These are phyloP conservation scores for Phoma sp. DNA, from an alignment of 2,329 filamentous ascomycete species.

Conservation along the genomic window DNA sequence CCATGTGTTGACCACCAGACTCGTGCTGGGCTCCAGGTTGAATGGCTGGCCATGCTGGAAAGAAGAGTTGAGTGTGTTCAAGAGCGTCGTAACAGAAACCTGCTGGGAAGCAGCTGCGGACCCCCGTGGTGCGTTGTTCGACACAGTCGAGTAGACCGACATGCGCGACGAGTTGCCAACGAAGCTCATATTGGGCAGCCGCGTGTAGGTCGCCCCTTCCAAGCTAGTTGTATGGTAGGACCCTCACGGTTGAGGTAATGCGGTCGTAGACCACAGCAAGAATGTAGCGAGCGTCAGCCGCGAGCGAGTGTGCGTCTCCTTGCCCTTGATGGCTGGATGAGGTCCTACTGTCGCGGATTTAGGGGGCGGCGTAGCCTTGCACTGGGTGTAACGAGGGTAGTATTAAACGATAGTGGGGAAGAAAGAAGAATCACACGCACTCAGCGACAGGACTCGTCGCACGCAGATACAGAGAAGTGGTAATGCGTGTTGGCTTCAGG, in stretches of 20 bases:
- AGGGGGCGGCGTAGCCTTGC: slow-evolving; percentile 6
- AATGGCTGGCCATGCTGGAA: slow-evolving; percentile 86
- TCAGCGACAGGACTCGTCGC: slow-evolving; percentile 15
- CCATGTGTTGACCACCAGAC: slow-evolving; percentile 95
- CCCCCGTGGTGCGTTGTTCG: slow-evolving; percentile 61
- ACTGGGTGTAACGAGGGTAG: slow-evolving; percentile 25
- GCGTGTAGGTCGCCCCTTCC: slow-evolving; percentile 34
- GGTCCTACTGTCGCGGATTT: slow-evolving; percentile 12
- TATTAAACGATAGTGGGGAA: slow-evolving; percentile 36
- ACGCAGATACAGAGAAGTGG: slow-evolving; percentile 14
- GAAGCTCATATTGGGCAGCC: slow-evolving; percentile 53
- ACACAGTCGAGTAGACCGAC: slow-evolving; percentile 67
- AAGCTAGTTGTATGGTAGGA: slow-evolving; percentile 13
- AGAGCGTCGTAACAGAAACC: slow-evolving; percentile 81
- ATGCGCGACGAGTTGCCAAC: slow-evolving; percentile 64
- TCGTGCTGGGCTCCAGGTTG: slow-evolving; percentile 85
- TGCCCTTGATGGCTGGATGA: slow-evolving; percentile 10
- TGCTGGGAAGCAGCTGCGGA: slow-evolving; percentile 70
- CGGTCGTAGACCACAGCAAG: slow-evolving; percentile 5
- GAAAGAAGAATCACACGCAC: slow-evolving; percentile 28
- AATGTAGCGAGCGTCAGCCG: slow-evolving; percentile 28
- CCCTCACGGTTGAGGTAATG: slow-evolving; percentile 4
- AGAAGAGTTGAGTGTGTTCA: slow-evolving; percentile 89
- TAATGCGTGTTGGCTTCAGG: slow-evolving; percentile 24
- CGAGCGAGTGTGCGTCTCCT: slow-evolving; percentile 16